These are phyloP conservation scores for Serendipita sp. DNA, from an alignment of 768 basidiomycete species.

Conservation along the genomic window DNA sequence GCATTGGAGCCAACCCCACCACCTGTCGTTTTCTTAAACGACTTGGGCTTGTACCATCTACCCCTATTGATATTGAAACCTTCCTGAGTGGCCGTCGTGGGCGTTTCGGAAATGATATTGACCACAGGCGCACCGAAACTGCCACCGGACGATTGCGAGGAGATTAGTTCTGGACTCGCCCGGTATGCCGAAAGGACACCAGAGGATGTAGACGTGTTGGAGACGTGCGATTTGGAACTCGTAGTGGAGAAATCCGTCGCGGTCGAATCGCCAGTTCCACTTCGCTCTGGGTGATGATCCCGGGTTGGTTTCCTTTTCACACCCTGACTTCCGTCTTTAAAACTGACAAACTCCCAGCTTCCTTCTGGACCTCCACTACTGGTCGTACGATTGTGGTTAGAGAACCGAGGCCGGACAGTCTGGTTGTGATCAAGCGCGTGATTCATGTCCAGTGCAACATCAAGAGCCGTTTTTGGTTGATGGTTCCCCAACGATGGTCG, in stretches of 20 bases:
- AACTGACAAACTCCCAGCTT: background rate
- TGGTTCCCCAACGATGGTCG: background rate
- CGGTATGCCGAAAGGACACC: no score
- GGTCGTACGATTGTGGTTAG: background rate
- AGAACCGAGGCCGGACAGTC: background rate
- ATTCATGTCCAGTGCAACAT: background rate
- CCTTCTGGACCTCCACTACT: background rate
- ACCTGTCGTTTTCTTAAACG: background rate
- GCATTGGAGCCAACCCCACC: background rate
- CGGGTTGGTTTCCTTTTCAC: background rate
- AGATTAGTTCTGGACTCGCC: no score
- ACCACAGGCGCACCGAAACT: background rate
- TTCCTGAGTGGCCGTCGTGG: background rate
- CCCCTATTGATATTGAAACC: background rate
- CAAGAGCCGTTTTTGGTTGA: background rate
- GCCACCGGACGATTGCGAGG: no score
- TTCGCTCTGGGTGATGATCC: background rate
- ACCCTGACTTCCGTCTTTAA: background rate
- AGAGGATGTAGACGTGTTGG: background rate
- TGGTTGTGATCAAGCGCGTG: background rate
- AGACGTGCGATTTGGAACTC: background rate
- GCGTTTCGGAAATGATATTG: background rate
- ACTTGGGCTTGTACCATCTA: background rate
- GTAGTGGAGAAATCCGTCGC: background rate
- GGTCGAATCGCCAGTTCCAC: background rate